Evolutionary conservation across 2,329 filamentous ascomycete genomes (phyloP).

Genomic region (Arachnopeziza araneosa): DNA sequence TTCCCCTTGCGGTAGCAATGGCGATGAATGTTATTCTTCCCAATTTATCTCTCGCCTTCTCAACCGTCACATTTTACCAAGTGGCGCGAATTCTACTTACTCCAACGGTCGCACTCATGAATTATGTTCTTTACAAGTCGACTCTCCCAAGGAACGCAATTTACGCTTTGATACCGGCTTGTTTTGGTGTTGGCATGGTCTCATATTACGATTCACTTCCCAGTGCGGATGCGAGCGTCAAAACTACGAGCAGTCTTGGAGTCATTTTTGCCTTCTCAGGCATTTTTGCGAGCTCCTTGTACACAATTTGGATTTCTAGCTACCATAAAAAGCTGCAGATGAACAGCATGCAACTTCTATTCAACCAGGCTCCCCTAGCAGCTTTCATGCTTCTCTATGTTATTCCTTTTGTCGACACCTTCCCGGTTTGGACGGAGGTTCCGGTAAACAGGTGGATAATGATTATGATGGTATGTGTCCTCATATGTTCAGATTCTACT

Average conservation of each 20-base stretch:
- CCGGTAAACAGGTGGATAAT: slow-evolving; percentile 48
- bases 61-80: slow-evolving; percentile 65
- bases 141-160: slow-evolving; percentile 49
- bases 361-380: slow-evolving; percentile 61
- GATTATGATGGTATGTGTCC: slow-evolving; percentile 48
- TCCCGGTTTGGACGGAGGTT: slow-evolving; percentile 51
- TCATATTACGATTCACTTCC: slow-evolving; percentile 63
- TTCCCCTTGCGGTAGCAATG: slow-evolving; percentile 63
- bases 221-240: slow-evolving; percentile 40
- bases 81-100: slow-evolving; percentile 63
- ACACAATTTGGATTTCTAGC: slow-evolving; percentile 63
- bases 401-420: slow-evolving; percentile 60
- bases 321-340: slow-evolving; percentile 62
- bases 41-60: slow-evolving; percentile 62
- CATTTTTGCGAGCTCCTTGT: slow-evolving; percentile 60
- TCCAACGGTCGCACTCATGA: slow-evolving; percentile 59
- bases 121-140: slow-evolving; percentile 54
- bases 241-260: slow-evolving; percentile 53
- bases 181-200: slow-evolving; percentile 58
- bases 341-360: slow-evolving; percentile 63
- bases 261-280: slow-evolving; percentile 59
- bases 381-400: slow-evolving; percentile 58
- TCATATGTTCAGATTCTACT: neutral
- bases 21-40: slow-evolving; percentile 63
- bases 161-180: slow-evolving; percentile 52